Evolutionary conservation across 108 stramenopile genomes (phyloP).

Genomic region (Pseudonitzschia delicatissima): DNA sequence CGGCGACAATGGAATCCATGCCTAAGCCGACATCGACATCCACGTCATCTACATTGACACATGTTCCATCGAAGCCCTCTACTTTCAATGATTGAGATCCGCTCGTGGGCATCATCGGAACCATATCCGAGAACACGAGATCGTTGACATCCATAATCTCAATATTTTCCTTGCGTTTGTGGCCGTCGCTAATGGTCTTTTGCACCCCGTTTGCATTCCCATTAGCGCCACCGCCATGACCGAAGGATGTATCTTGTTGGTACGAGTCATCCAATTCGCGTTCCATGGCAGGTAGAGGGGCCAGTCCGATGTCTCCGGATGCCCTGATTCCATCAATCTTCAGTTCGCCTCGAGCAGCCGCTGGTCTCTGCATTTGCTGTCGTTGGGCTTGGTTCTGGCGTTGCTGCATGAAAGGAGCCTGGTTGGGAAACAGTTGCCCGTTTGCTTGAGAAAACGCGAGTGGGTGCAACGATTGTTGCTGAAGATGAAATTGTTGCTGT

Average conservation of each 20-base stretch:
- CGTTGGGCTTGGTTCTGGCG: neutral
- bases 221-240: neutral
- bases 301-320: neutral
- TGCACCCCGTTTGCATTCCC: too few species aligned
- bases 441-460: neutral
- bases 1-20: too few species aligned
- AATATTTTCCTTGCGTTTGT: too few species aligned
- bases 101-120: neutral
- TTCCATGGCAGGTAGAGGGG: neutral
- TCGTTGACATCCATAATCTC: neutral
- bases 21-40: neutral
- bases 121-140: neutral
- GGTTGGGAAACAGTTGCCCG: neutral
- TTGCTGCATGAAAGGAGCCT: neutral
- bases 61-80: neutral
- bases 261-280: neutral
- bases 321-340: neutral
- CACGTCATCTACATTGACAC: neutral
- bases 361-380: neutral
- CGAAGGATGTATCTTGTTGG: slow-evolving; percentile 5
- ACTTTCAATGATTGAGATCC: neutral
- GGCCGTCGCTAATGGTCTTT: too few species aligned
- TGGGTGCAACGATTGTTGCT: neutral
- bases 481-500: neutral
- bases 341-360: neutral